Percentiles rank a stretch among this genome's conserved stretches.
phyloP scores from a whole-genome alignment of 257 asterid genomes.

The Anisodus acutangulus region DNA sequence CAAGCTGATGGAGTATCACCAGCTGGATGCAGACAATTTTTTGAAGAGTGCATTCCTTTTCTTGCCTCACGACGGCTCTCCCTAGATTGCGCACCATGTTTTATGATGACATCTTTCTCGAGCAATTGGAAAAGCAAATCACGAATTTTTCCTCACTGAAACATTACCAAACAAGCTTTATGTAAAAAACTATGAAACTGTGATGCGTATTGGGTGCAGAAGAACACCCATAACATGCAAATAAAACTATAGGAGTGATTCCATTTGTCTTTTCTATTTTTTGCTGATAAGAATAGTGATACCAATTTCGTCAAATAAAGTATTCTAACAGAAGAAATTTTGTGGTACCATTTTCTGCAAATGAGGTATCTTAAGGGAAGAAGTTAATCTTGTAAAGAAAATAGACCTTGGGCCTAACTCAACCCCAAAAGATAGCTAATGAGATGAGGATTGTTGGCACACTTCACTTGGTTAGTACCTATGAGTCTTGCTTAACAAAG shows the following conservation, averaged over 20 bases:
- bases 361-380: neutral
- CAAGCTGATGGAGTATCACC: slow-evolving; percentile 99
- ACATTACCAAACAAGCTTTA: slow-evolving; percentile 30
- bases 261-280: neutral
- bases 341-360: neutral
- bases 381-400: slow-evolving; percentile 12
- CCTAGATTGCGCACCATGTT: slow-evolving; percentile 93
- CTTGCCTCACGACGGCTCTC: slow-evolving; percentile 94
- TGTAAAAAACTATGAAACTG: slow-evolving; percentile 23
- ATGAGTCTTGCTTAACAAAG: neutral
- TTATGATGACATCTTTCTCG: slow-evolving; percentile 79
- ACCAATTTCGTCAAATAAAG: neutral
- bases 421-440: neutral
- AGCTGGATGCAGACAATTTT: slow-evolving; percentile 96
- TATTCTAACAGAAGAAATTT: neutral
- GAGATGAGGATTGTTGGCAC: slow-evolving; percentile 1
- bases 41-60: slow-evolving; percentile 92
- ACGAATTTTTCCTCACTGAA: slow-evolving; percentile 93
- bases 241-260: neutral
- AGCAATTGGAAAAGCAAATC: slow-evolving; percentile 88
- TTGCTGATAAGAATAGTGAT: neutral
- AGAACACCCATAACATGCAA: neutral
- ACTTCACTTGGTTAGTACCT: neutral
- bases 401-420: neutral
- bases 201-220: neutral